Base-by-base conservation (phyloP, 2,329 filamentous ascomycete genomes). In the Fusarium sp. region DNA sequence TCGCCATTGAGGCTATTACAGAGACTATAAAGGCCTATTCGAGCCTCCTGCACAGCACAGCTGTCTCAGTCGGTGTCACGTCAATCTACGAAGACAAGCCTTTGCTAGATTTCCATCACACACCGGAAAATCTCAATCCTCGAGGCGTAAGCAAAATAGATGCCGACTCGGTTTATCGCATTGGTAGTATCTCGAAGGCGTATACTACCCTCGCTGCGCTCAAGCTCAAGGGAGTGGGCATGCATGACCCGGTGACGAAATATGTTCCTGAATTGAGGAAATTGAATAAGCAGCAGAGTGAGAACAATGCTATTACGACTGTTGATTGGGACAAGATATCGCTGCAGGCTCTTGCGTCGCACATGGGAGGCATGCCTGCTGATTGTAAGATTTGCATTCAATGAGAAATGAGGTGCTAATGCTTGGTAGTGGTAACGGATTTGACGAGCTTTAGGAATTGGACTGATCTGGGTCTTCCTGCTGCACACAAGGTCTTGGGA, bases 201-300 rank as follows among this genome's bases (percentile, higher is more conserved):
- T 69, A 57, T 22, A 63, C 65, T 4, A 59, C 55, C 4, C 66
- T 69, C 14, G 64, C 66, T 0, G 57, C 51, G 20, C 45, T 69
- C 4, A 57, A 63, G 7, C n/a, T 54, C 11, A 26, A 44, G 28
- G 57, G 41, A 8, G 45, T 69, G 35, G 51, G 26, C 14, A 45
- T 69, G 44, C 35, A 63, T 36, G 66, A 69, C 7, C n/a, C 49
- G 3, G 64, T 69, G 20, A 68, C 66, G 12, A 61, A 68, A n/a
- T 69, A 68, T 56, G 35, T 69, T n/a, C 66, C 66, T 7, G 41
- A 45, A 11, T 36, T 69, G 8, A 51, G 63, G 2, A 31, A 62
- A 8, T 17, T 69, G 41, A 67, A 45, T 4, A 63, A 56, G 49
- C 63, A 69, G 20, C 47, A 62, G 15, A 24, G 20, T 4, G 48